A percentile compares a stretch with the other conserved stretches of the same genome.
These are phyloP conservation scores for Helminthosporium solani DNA, from an alignment of 2,329 filamentous ascomycete genomes.

Conservation along the genomic window DNA sequence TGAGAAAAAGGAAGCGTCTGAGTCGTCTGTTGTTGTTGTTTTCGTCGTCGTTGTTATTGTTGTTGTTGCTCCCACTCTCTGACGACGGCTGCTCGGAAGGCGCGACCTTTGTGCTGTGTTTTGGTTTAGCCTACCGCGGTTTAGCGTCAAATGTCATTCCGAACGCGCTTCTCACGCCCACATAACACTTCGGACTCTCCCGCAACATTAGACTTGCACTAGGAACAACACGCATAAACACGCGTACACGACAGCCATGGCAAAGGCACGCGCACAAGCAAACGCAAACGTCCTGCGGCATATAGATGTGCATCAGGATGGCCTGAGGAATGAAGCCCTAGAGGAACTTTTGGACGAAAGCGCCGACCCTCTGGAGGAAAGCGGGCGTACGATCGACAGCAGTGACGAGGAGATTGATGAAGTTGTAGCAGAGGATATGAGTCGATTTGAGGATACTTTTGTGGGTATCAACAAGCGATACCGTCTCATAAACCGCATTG, in stretches of 20 bases:
- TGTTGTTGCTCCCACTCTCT: constrained; percentile 8
- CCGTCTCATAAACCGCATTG: constrained; percentile 92
- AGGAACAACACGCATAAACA: constrained; percentile 9
- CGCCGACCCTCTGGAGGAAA: constrained; percentile 52
- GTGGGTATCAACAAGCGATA: constrained; percentile 81
- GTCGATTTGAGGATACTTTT: constrained; percentile 77
- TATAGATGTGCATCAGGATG: constrained; percentile 30
- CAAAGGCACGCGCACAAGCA: constrained; percentile 32
- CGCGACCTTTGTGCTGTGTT: constrained; percentile 20
- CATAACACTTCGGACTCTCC: not conserved
- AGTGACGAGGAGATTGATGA: constrained; percentile 63
- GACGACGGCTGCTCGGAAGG: constrained; percentile 11
- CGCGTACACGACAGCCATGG: constrained; percentile 21
- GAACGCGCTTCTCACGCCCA: constrained; percentile 4
- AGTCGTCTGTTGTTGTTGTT: constrained; percentile 8
- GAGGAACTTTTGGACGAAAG: constrained; percentile 50
- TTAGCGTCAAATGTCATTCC: constrained; percentile 6
- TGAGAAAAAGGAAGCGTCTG: constrained; percentile 15
- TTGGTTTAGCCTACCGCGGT: constrained; percentile 21
- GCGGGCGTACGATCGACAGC: constrained; percentile 49
- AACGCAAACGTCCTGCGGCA: constrained; percentile 27
- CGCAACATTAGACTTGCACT: not conserved
- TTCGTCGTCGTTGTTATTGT: constrained; percentile 8
- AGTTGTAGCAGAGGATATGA: constrained; percentile 80
- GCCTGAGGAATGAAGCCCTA: constrained; percentile 39